Evolutionary conservation across 2,329 filamentous ascomycete species (phyloP), one percentile per base, ranked within the genome.

Genomic region (Monilinia fructigena): DNA sequence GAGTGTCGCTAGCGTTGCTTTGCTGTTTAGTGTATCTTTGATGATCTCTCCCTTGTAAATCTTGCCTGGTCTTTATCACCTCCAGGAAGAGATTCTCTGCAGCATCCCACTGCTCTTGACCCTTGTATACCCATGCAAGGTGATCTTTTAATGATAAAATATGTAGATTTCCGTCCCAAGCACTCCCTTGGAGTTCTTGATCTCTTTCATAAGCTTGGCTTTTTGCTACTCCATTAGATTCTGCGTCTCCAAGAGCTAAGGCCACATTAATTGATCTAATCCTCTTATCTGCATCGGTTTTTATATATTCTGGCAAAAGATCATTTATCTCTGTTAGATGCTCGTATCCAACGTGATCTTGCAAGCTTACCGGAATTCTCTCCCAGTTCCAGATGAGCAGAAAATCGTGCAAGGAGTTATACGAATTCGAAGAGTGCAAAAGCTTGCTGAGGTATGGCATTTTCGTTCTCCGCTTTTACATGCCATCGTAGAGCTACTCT

Each of bases 301-400:
- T 50, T 14, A 50, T 11, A 38, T 47, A 48, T 7, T n/a, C 20
- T 8, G 18, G 42, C 10, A 35, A 26, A 16, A 23, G 2, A 18
- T 14, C 20, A 26, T 52, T 23, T 2, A 52, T 38, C 28, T 35
- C n/a, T 3, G 3, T 35, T 23, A 1, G 18, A 26, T 5, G 1
- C 16, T 52, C 42, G 14, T 52, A 38, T 52, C 10, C 59, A 20
- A 1, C 12, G 28, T 16, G 42, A 1, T 31, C 1, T 52, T 61
- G 3, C 0, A 52, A 47, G 16, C 18, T 14, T 47, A 8, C 20
- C 1, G 28, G n/a, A 10, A 23, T 20, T 18, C 4, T 4, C 14
- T 26, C 31, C 59, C 59, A 52, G 16, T 61, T 28, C 59, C 42
- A 61, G 20, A 23, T 11, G 18, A 52, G 28, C 20, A 61, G 8